Conservation (phyloP, 2,329 filamentous ascomycete genomes). For the Ascochyta pisi region DNA sequence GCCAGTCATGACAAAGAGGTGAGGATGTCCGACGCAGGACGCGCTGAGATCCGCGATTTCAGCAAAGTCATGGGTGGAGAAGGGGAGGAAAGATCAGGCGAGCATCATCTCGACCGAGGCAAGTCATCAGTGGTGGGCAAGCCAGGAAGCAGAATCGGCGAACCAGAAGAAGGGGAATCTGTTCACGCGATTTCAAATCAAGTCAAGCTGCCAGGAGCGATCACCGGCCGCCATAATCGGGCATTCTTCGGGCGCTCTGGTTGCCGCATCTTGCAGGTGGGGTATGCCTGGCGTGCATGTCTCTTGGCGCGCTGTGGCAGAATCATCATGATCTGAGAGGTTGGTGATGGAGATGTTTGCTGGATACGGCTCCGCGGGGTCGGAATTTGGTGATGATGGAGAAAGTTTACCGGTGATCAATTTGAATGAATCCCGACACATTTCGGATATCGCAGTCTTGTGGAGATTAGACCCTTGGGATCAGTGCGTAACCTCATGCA, state of each 20-base stretch:
- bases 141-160: constrained; percentile 18
- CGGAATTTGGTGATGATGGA: background rate
- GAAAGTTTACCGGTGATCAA: constrained; percentile 13
- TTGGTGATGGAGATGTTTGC: constrained; percentile 4
- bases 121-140: constrained; percentile 20
- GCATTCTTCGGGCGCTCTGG: constrained; percentile 37
- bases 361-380: constrained; percentile 10
- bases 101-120: constrained; percentile 20
- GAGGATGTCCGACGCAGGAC: constrained; percentile 15
- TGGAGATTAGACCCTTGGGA: constrained; percentile 11
- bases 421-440: background rate
- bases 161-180: constrained; percentile 9
- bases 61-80: constrained; percentile 14
- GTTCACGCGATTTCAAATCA: constrained; percentile 27
- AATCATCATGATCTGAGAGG: constrained; percentile 20
- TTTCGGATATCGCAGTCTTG: constrained; percentile 6
- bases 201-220: constrained; percentile 26
- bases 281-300: constrained; percentile 11
- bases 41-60: constrained; percentile 20
- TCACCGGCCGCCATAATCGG: constrained; percentile 33
- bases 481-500: constrained; percentile 13
- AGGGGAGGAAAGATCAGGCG: constrained; percentile 23
- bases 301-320: constrained; percentile 26
- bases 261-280: constrained; percentile 18
- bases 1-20: constrained; percentile 13